phyloP scores from a whole-genome alignment of 2,329 filamentous ascomycete genomes.

The Colletotrichum neosansevieriae region DNA sequence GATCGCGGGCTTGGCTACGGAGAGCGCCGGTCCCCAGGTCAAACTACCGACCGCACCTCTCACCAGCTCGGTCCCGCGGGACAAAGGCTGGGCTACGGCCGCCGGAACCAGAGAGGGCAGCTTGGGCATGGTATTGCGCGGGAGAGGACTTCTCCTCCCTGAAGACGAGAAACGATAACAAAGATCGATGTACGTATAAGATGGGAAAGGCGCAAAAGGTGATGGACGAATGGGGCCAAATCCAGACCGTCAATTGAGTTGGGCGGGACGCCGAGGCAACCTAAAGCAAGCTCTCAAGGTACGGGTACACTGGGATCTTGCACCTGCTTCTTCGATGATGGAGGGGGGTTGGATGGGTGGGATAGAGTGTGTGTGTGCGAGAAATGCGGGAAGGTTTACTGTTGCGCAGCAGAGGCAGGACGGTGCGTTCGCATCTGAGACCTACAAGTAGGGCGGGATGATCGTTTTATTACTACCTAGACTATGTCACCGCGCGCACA shows the following conservation, averaged over 20 bases:
- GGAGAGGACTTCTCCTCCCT: neutral
- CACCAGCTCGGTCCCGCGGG: constrained; percentile 54
- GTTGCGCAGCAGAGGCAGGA: constrained; percentile 1
- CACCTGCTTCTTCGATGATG: constrained; percentile 24
- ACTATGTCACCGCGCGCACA: constrained; percentile 13
- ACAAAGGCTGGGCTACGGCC: constrained; percentile 53
- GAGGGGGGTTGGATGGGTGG: constrained; percentile 25
- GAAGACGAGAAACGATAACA: neutral
- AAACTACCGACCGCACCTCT: constrained; percentile 57
- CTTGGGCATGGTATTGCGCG: constrained; percentile 37
- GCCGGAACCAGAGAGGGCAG: constrained; percentile 52
- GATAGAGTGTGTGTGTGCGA: constrained; percentile 10
- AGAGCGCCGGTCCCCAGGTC: constrained; percentile 61
- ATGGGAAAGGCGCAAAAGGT: neutral
- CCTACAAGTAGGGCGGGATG: constrained; percentile 31
- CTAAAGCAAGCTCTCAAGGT: constrained; percentile 37
- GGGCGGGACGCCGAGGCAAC: constrained; percentile 20
- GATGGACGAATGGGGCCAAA: neutral
- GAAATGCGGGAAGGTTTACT: constrained; percentile 33
- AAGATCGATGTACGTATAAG: constrained; percentile 10
- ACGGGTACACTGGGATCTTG: constrained; percentile 20
- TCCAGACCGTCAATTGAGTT: constrained; percentile 36
- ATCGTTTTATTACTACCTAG: constrained; percentile 33
- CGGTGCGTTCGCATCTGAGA: constrained; percentile 26
- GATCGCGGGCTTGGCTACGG: constrained; percentile 60